Percentiles rank a stretch among this genome's conserved stretches.
Evolutionary conservation across 345 rosid species (phyloP).

Genomic region (Noccaea bulbosa): DNA sequence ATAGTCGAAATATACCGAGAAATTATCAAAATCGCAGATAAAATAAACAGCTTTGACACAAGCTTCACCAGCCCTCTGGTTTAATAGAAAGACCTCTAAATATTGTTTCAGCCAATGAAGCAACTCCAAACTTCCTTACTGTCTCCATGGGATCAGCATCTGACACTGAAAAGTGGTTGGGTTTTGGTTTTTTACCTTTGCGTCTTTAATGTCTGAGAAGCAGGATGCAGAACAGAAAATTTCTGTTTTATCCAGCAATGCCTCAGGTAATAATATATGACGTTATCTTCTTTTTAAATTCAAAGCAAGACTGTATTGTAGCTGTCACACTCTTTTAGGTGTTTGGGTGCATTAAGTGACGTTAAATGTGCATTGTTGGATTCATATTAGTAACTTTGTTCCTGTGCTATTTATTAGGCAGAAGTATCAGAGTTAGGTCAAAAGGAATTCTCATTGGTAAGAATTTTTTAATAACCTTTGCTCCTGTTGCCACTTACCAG

Average conservation of each 20-base stretch:
- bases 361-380: conserved; percentile 15
- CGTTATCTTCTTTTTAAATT: not conserved
- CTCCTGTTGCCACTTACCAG: conserved; percentile 14
- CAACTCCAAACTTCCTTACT: no score
- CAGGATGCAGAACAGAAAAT: conserved; percentile 73
- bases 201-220: conserved; percentile 71
- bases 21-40: no score
- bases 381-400: conserved; percentile 27
- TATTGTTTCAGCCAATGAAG: no score
- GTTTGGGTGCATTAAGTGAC: conserved; percentile 10
- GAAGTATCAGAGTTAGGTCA: conserved; percentile 50
- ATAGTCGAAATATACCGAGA: no score
- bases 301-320: not conserved
- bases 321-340: conserved; percentile 1
- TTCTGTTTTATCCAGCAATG: conserved; percentile 48
- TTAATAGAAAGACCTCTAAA: no score
- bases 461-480: conserved; percentile 30
- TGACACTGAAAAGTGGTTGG: no score
- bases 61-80: no score
- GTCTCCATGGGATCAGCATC: no score
- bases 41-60: no score
- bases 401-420: conserved; percentile 30
- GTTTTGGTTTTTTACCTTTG: conserved; percentile 13
- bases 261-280: conserved; percentile 53
- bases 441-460: conserved; percentile 68